These are phyloP conservation scores for Plasmodium adleri DNA, from an alignment of 169 alveolate species.

Conservation along the genomic window DNA sequence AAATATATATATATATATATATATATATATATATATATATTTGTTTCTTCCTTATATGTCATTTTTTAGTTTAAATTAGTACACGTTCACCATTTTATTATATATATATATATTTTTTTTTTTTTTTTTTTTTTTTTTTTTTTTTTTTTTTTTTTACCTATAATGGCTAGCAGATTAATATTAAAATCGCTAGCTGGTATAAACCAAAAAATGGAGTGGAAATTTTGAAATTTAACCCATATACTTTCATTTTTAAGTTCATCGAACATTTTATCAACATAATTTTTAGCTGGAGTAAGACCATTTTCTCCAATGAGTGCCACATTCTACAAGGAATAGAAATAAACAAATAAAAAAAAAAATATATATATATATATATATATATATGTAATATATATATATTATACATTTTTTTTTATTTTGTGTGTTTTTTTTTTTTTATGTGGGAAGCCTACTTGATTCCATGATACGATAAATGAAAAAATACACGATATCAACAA, in stretches of 20 bases:
- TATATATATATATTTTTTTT: background rate
- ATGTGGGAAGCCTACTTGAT: slow-evolving; percentile 14
- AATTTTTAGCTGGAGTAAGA: slow-evolving; percentile 56
- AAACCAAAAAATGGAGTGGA: slow-evolving; percentile 63
- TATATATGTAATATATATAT: too few species aligned
- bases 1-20: background rate
- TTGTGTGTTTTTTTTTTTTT: background rate
- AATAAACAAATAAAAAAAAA: background rate
- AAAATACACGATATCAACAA: slow-evolving; percentile 24
- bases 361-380: background rate
- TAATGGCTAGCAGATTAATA: slow-evolving; percentile 13
- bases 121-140: background rate
- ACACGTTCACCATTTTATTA: background rate
- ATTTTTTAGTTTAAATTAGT: background rate
- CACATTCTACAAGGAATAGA: slow-evolving; percentile 3
- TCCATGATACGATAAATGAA: slow-evolving; percentile 58
- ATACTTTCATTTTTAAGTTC: slow-evolving; percentile 2
- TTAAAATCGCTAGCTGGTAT: slow-evolving; percentile 23
- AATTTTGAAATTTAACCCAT: slow-evolving; percentile 37
- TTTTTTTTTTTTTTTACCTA: slow-evolving; percentile 10
- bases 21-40: background rate
- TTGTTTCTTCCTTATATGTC: too few species aligned
- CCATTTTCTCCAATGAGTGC: slow-evolving; percentile 60
- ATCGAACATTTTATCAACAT: slow-evolving; percentile 11
- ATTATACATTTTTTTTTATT: background rate